Evolutionary conservation across 768 basidiomycete species (phyloP), one percentile per base, ranked within the genome.

Genomic region (Paxillus rubicundulus): DNA sequence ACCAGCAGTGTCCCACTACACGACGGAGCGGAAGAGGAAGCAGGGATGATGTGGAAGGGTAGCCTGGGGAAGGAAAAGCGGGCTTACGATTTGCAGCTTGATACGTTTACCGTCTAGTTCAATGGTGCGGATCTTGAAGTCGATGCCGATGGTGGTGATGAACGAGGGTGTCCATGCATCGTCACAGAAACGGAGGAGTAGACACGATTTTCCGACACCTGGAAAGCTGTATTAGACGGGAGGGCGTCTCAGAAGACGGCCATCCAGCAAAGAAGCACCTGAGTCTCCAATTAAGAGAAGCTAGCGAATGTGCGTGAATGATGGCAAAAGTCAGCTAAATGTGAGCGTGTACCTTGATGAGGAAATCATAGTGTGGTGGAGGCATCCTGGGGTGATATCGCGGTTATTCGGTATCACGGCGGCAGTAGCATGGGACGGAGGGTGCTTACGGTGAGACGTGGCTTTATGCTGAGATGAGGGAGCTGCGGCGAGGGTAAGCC

Each of bases 161-260:
- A 98, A 98, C 40, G 91, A 94, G 44, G 95, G 95, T 32, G 97
- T 98, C 94, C 95, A 99, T 58, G 95, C 91, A 73, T 99, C 97
- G 77, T 98, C 97, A 70, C 94, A 98, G 84, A 99, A 99, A 59
- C 93, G 88, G 55, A 93, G 82, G 47, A 94, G 78, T n/a, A 94
- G 80, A 75, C 91, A 93, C 24, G 95, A 98, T 79, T 99, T 95
- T 57, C 96, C 93, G 62, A 97, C 95, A 74, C 93, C 93, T 86
- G 61, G 47, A 28, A 43, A 44, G 47, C 49, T 47, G 49, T 16
- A 20, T 61, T 32, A 37, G 66, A 71, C 1, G 44, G 24, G 24
- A 50, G 34, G 8, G 53, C 18, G 27, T 12, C 40, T 10, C 2
- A 5, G 16, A 12, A 20, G 8, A 1, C 28, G 30, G 44, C 6